Conservation (phyloP, 495 filamentous ascomycete species). For the Rhizodiscina lignyota region DNA sequence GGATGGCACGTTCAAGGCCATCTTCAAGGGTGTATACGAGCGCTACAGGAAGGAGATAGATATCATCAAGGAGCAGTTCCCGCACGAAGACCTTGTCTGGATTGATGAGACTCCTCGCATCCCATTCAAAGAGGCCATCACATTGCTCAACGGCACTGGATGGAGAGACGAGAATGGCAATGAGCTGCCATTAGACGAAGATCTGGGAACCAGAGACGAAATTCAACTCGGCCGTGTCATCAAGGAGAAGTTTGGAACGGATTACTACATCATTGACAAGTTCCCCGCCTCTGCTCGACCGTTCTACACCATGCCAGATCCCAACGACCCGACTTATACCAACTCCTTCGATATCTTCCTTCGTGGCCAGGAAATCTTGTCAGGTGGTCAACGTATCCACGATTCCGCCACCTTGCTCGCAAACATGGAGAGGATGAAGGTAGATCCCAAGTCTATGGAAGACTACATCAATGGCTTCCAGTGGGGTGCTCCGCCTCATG, state of each 20-base stretch:
- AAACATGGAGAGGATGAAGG: constrained; percentile 57
- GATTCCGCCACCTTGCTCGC: constrained; percentile 55
- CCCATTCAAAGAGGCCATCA: constrained; percentile 61
- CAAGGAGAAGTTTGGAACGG: constrained; percentile 70
- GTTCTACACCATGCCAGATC: constrained; percentile 90
- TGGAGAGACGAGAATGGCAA: constrained; percentile 64
- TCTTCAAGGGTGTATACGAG: constrained; percentile 51
- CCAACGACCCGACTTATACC: constrained; percentile 50
- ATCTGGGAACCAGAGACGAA: constrained; percentile 71
- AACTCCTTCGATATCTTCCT: constrained; percentile 96
- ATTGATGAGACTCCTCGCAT: constrained; percentile 68
- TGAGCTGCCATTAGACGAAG: constrained; percentile 48
- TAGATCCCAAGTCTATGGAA: constrained; percentile 61
- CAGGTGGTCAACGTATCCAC: constrained; percentile 84
- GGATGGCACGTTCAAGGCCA: constrained; percentile 72
- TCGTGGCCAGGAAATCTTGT: constrained; percentile 83
- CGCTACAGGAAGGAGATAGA: constrained; percentile 26
- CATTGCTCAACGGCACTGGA: constrained; percentile 67
- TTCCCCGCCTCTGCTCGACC: constrained; percentile 71
- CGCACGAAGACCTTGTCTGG: constrained; percentile 58
- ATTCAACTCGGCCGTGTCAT: constrained; percentile 70
- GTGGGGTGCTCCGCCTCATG: constrained; percentile 78
- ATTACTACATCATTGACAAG: constrained; percentile 93
- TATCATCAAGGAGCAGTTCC: constrained; percentile 39
- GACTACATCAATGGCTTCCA: constrained; percentile 83